These are phyloP conservation scores for Penicillium sumatraense DNA, from an alignment of 2,329 filamentous ascomycete species.

Conservation along the genomic window DNA sequence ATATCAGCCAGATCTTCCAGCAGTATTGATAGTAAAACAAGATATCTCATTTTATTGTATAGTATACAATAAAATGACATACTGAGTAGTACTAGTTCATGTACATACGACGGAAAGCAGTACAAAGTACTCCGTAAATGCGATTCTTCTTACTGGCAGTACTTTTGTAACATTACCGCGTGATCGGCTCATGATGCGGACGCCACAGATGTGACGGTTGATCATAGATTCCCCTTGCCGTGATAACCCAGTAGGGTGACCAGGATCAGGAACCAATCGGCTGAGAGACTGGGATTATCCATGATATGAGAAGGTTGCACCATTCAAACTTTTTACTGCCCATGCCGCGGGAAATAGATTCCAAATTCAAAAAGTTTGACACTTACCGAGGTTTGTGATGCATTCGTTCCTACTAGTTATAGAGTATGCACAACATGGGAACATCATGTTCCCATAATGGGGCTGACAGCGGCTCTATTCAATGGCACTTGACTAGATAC, in stretches of 20 bases:
- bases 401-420: background rate
- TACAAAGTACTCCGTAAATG: constrained; percentile 12
- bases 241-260: constrained; percentile 10
- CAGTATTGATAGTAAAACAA: too few species aligned
- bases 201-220: constrained; percentile 21
- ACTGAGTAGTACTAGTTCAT: too few species aligned
- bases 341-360: constrained; percentile 10
- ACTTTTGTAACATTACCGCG: constrained; percentile 19
- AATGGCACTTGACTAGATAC: background rate
- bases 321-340: too few species aligned
- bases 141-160: constrained; percentile 6
- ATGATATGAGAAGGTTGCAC: constrained; percentile 10
- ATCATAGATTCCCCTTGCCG: constrained; percentile 8
- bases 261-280: constrained; percentile 12
- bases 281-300: background rate
- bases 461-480: constrained; percentile 1
- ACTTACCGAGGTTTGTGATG: background rate
- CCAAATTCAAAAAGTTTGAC: constrained; percentile 5
- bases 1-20: too few species aligned
- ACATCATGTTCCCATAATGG: too few species aligned
- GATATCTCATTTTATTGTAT: too few species aligned
- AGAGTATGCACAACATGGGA: constrained; percentile 1
- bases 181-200: constrained; percentile 14
- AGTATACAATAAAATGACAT: too few species aligned
- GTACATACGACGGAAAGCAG: too few species aligned